Percentiles rank a stretch among this genome's conserved stretches.
These are phyloP conservation scores for Trichophyton schoenleinii DNA, from an alignment of 2,329 filamentous ascomycete species.

Conservation along the genomic window DNA sequence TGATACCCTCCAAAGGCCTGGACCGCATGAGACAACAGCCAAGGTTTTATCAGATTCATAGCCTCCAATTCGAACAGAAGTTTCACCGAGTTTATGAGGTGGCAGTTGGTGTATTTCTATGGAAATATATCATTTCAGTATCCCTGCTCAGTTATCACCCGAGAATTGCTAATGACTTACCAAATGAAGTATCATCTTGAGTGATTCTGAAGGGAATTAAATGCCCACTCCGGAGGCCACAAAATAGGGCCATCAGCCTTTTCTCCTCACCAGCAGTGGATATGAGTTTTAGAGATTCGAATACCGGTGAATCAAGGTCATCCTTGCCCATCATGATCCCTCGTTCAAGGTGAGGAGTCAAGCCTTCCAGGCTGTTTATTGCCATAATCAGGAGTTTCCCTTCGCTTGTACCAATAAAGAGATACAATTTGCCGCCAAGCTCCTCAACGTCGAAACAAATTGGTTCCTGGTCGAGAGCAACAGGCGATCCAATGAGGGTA, in stretches of 20 bases:
- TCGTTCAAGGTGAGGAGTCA: conserved; percentile 14
- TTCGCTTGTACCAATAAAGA: conserved; percentile 31
- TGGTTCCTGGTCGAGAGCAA: conserved; percentile 24
- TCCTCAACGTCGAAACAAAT: conserved; percentile 24
- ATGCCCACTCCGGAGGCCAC: conserved; percentile 35
- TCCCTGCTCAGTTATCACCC: background rate
- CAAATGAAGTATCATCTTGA: background rate
- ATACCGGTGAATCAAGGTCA: conserved; percentile 23
- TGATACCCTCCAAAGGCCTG: conserved; percentile 28
- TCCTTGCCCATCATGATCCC: conserved; percentile 14
- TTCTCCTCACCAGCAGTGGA: conserved; percentile 11
- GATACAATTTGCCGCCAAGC: conserved; percentile 17
- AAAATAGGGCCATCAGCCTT: conserved; percentile 24
- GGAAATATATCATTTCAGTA: background rate
- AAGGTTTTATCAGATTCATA: conserved; percentile 16
- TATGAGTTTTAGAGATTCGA: conserved; percentile 25
- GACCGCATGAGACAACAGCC: conserved; percentile 26
- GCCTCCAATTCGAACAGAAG: conserved; percentile 25
- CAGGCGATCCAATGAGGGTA: conserved; percentile 15
- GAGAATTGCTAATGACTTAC: background rate
- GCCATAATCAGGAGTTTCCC: conserved; percentile 22
- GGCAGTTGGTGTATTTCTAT: conserved; percentile 23
- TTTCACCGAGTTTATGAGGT: conserved; percentile 25
- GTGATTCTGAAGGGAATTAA: conserved; percentile 21
- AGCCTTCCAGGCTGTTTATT: conserved; percentile 18